phyloP scores from a whole-genome alignment of 2,329 filamentous ascomycete species.

The Emergomyces orientalis region DNA sequence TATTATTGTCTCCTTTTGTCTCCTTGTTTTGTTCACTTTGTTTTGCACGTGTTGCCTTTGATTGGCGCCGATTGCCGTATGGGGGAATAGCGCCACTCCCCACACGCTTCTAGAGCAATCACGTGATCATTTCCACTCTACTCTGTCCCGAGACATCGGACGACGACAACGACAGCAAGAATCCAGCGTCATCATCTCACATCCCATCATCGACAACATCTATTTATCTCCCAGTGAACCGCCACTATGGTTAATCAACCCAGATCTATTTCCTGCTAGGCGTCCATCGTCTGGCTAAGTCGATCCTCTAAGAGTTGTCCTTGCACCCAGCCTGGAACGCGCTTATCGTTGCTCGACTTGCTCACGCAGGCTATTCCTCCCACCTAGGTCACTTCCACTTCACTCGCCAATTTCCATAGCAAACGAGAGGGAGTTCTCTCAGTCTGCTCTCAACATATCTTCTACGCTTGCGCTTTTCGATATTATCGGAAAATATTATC shows the following conservation, averaged over 20 bases:
- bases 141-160: constrained; percentile 12
- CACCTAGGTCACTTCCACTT: constrained; percentile 5
- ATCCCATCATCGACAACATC: constrained; percentile 9
- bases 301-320: constrained; percentile 33
- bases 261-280: constrained; percentile 33
- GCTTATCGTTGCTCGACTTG: constrained; percentile 38
- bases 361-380: constrained; percentile 26
- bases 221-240: constrained; percentile 11
- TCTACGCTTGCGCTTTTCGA: background rate
- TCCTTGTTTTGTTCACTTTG: background rate
- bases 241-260: constrained; percentile 17
- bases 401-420: background rate
- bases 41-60: background rate
- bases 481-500: background rate
- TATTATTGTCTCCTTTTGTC: background rate
- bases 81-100: constrained; percentile 30
- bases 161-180: constrained; percentile 10
- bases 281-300: constrained; percentile 37
- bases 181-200: constrained; percentile 13
- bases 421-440: background rate
- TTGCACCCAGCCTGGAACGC: constrained; percentile 39
- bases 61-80: constrained; percentile 12
- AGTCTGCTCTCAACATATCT: background rate
- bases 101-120: constrained; percentile 15
- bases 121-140: constrained; percentile 28